Evolutionary conservation across 164 flowering plant genomes (phyloP).

Genomic region (Protea cynaroides): DNA sequence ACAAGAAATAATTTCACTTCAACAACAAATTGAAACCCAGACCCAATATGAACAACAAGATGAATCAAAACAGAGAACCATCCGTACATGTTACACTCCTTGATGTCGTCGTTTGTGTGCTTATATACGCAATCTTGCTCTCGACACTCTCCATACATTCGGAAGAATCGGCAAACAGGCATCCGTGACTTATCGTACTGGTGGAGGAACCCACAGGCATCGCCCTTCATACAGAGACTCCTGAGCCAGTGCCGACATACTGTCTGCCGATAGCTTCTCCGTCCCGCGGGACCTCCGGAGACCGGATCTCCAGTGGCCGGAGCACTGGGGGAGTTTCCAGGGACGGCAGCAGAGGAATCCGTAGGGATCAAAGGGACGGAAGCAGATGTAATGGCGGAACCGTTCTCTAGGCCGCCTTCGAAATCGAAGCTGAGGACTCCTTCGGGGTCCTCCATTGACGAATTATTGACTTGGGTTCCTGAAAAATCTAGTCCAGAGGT

Average conservation of each 20-base stretch:
- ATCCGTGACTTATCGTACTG: constrained; percentile 94
- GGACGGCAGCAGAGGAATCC: constrained; percentile 27
- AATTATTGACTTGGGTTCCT: background rate
- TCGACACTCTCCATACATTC: constrained; percentile 88
- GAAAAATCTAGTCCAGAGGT: background rate
- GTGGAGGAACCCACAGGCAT: constrained; percentile 96
- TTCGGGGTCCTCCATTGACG: constrained; percentile 72
- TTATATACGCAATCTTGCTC: constrained; percentile 98
- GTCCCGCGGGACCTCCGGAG: constrained; percentile 18
- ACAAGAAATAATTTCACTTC: no score
- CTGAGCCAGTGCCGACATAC: constrained; percentile 99
- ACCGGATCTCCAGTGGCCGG: constrained; percentile 12
- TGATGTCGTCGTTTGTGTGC: constrained; percentile 95
- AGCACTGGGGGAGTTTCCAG: constrained; percentile 8
- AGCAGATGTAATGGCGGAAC: constrained; percentile 41
- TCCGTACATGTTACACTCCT: constrained; percentile 93
- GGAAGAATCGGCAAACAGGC: constrained; percentile 93
- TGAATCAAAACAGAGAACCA: background rate
- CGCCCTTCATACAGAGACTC: constrained; percentile 97
- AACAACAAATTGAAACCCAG: background rate
- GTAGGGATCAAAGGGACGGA: constrained; percentile 37
- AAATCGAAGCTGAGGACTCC: constrained; percentile 92
- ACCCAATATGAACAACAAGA: background rate
- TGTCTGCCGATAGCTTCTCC: constrained; percentile 91
- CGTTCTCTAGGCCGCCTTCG: constrained; percentile 91